Evolutionary conservation across 2,329 filamentous ascomycete genomes (phyloP).

Genomic region (Aspergillus fijiensis): DNA sequence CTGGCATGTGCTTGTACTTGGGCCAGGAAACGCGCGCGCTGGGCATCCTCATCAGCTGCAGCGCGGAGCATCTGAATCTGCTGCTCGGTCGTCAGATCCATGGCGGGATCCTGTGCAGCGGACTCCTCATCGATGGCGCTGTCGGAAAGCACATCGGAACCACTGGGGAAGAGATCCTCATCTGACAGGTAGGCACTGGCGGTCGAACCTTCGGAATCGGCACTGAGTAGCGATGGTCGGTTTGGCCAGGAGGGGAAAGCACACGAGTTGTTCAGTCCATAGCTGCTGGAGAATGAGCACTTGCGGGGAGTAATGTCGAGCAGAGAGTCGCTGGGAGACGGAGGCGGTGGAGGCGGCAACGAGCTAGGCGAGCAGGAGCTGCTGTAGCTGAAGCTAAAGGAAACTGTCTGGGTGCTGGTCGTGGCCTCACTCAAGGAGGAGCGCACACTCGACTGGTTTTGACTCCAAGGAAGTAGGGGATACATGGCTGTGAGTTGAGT

Average conservation of each 20-base stretch:
- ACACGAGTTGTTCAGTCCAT: constrained; percentile 42
- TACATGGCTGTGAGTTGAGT: constrained; percentile 16
- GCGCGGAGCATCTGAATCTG: constrained; percentile 40
- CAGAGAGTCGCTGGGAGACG: constrained; percentile 39
- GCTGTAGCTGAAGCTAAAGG: constrained; percentile 30
- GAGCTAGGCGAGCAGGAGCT: constrained; percentile 26
- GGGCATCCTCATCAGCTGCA: constrained; percentile 37
- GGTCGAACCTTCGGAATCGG: constrained; percentile 30
- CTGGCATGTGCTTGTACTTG: constrained; percentile 44
- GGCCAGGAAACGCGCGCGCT: constrained; percentile 39
- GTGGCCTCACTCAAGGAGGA: constrained; percentile 24
- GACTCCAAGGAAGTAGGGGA: constrained; percentile 25
- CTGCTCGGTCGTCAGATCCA: constrained; percentile 41
- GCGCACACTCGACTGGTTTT: constrained; percentile 22
- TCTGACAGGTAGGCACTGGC: constrained; percentile 44
- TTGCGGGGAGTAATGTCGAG: constrained; percentile 45
- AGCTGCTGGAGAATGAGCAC: constrained; percentile 41
- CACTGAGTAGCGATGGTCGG: constrained; percentile 37
- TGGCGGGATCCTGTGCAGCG: constrained; percentile 22
- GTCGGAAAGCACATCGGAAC: constrained; percentile 29
- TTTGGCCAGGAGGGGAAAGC: constrained; percentile 48
- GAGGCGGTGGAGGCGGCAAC: constrained; percentile 40
- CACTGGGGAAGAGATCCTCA: constrained; percentile 41
- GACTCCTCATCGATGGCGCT: constrained; percentile 31
- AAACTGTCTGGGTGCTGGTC: constrained; percentile 17